phyloP scores from a whole-genome alignment of 106 monocot genomes.

The Hemerocallis citrina region DNA sequence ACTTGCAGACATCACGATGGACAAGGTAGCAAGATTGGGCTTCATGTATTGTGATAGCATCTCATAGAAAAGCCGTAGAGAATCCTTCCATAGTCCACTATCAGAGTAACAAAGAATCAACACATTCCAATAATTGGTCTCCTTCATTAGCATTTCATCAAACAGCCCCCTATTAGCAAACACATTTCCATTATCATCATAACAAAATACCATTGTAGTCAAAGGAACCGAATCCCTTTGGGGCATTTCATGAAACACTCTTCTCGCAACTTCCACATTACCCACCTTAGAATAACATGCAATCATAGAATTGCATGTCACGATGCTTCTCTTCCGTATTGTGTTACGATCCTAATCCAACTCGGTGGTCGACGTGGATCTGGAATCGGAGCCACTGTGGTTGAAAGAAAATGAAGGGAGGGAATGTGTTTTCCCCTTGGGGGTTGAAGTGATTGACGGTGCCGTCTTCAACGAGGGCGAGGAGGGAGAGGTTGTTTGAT shows the following conservation, averaged over 20 bases:
- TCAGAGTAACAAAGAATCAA: conserved; percentile 26
- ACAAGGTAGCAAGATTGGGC: conserved; percentile 37
- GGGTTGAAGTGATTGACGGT: too few relatives aligned
- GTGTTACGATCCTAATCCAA: too few relatives aligned
- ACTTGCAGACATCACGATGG: conserved; percentile 36
- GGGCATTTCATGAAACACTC: conserved; percentile 27
- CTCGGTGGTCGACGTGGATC: too few relatives aligned
- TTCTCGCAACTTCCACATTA: conserved; percentile 17
- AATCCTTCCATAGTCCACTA: conserved; percentile 29
- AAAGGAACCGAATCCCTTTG: conserved; percentile 33
- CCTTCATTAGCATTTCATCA: conserved; percentile 25
- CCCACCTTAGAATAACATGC: conserved; percentile 24
- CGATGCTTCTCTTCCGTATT: conserved; percentile 15
- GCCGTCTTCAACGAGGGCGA: too few relatives aligned
- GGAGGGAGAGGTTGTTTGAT: too few relatives aligned
- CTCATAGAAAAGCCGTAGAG: conserved; percentile 18
- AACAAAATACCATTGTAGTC: conserved; percentile 28
- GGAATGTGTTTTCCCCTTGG: too few relatives aligned
- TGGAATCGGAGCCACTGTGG: too few relatives aligned
- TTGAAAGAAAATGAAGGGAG: too few relatives aligned
- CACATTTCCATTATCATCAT: conserved; percentile 14
- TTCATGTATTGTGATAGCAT: conserved; percentile 15
- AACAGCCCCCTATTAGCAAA: conserved; percentile 18
- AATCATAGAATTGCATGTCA: conserved; percentile 40
- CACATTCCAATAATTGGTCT: conserved; percentile 29